Percentiles rank a stretch among this genome's conserved stretches.
These are phyloP conservation scores for Tolypocladium ophioglossoides DNA, from an alignment of 2,329 filamentous ascomycete genomes.

Conservation along the genomic window DNA sequence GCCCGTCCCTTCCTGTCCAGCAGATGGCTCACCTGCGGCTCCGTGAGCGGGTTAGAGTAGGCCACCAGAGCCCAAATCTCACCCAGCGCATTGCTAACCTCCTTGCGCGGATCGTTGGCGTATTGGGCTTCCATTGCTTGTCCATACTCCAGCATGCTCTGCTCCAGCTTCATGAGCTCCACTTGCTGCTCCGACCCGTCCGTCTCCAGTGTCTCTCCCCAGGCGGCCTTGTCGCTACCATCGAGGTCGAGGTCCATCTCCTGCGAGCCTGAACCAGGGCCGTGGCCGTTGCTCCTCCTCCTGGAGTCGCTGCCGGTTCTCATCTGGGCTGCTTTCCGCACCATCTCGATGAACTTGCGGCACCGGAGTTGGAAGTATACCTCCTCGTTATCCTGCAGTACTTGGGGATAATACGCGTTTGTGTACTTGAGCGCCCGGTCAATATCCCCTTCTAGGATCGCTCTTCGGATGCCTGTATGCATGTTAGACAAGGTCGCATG, in stretches of 20 bases:
- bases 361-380: constrained; percentile 84
- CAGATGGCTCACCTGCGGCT: constrained; percentile 63
- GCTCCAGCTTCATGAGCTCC: constrained; percentile 40
- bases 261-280: constrained; percentile 25
- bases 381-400: constrained; percentile 69
- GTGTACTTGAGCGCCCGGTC: constrained; percentile 82
- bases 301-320: constrained; percentile 36
- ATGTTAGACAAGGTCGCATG: constrained; percentile 6
- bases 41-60: constrained; percentile 70
- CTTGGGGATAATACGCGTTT: constrained; percentile 64
- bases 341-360: constrained; percentile 93
- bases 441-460: constrained; percentile 85
- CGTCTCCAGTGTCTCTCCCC: constrained; percentile 42
- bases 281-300: constrained; percentile 30
- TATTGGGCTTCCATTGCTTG: constrained; percentile 71
- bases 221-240: constrained; percentile 26
- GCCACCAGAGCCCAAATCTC: constrained; percentile 86
- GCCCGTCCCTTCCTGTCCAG: constrained; percentile 66
- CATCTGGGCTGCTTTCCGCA: constrained; percentile 61
- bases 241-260: constrained; percentile 48
- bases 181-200: constrained; percentile 30
- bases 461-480: constrained; percentile 63
- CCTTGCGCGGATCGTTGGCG: constrained; percentile 54
- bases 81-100: constrained; percentile 62
- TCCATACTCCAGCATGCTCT: constrained; percentile 68